Evolutionary conservation across 2,329 filamentous ascomycete species (phyloP).

Genomic region (Penicillium verrucosum): DNA sequence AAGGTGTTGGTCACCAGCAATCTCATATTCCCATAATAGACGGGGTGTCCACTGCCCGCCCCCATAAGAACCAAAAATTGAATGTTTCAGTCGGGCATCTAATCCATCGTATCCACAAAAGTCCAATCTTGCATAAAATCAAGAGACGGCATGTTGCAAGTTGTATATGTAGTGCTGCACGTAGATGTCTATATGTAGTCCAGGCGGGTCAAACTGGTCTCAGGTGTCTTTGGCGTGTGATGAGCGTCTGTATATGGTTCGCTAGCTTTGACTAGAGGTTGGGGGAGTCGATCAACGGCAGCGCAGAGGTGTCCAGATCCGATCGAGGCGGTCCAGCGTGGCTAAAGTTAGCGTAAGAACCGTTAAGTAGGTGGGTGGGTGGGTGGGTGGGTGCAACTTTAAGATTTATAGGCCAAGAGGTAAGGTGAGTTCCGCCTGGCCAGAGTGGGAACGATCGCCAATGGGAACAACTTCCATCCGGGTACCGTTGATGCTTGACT

Average conservation of each 20-base stretch:
- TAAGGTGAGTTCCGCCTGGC: neutral
- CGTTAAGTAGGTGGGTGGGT: neutral
- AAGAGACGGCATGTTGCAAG: neutral
- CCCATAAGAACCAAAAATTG: neutral
- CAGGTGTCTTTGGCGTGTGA: neutral
- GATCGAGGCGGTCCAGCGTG: neutral
- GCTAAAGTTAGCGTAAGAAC: too few relatives aligned
- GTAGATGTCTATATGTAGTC: neutral
- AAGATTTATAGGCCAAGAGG: neutral
- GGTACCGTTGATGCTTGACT: too few relatives aligned
- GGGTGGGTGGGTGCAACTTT: too few relatives aligned
- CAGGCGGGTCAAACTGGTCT: too few relatives aligned
- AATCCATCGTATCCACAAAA: neutral
- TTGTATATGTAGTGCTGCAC: too few relatives aligned
- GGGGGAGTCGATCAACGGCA: neutral
- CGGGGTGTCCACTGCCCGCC: neutral
- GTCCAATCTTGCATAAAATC: neutral
- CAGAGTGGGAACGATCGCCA: neutral
- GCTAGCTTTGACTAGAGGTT: neutral
- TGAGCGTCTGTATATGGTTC: neutral
- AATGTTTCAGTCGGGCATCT: neutral
- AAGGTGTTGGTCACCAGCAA: neutral
- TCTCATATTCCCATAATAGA: neutral
- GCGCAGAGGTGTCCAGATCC: too few relatives aligned
- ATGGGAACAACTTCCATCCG: neutral